Percentiles rank a stretch among this genome's conserved stretches.
phyloP scores from a whole-genome alignment of 1,139 yeast species.

The Yamadazyma kanchanaburiensis region DNA sequence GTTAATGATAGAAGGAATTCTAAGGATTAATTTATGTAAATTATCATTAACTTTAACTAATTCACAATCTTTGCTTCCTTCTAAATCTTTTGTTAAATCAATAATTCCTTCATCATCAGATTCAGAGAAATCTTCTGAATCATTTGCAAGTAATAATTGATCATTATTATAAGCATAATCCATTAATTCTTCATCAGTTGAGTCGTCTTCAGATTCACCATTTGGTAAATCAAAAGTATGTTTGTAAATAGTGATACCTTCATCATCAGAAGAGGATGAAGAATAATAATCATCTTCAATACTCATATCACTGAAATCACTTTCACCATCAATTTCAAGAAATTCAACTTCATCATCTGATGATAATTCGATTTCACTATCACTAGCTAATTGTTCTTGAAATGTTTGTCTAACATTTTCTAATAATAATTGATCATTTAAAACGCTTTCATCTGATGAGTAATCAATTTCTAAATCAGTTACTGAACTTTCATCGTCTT shows the following conservation, averaged over 20 bases:
- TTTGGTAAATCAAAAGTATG: conserved; percentile 42
- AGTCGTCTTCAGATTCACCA: conserved; percentile 30
- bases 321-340: conserved; percentile 26
- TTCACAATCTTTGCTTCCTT: conserved; percentile 45
- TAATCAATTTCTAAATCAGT: conserved; percentile 28
- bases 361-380: conserved; percentile 24
- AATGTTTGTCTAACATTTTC: conserved; percentile 42
- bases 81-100: conserved; percentile 43
- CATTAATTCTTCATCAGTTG: conserved; percentile 37
- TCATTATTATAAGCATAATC: conserved; percentile 23
- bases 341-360: conserved; percentile 26
- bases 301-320: conserved; percentile 20
- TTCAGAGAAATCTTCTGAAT: conserved; percentile 33
- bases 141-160: conserved; percentile 24
- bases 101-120: conserved; percentile 36
- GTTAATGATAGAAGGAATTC: conserved; percentile 43
- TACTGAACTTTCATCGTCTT: conserved; percentile 16
- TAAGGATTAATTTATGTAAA: conserved; percentile 39
- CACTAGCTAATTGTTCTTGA: conserved; percentile 34
- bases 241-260: conserved; percentile 43
- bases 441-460: conserved; percentile 30
- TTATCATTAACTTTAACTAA: conserved; percentile 38
- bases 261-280: conserved; percentile 31
- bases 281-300: conserved; percentile 17
- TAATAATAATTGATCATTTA: conserved; percentile 32